Evolutionary conservation across 2,329 filamentous ascomycete genomes (phyloP).

Genomic region (Madurella fahalii): DNA sequence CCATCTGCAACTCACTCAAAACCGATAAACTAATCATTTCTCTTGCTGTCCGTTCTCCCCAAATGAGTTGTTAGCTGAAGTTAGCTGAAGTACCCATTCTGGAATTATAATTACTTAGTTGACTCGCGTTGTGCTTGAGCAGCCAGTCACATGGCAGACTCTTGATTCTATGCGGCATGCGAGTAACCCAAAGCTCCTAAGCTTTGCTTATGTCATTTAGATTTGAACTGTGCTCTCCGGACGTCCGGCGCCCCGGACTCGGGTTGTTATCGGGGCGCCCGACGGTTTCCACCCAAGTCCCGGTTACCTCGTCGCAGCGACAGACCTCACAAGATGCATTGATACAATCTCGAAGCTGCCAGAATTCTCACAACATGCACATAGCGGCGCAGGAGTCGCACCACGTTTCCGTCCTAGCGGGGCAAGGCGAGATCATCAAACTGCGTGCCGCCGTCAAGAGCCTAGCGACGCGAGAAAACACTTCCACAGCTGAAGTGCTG

Average conservation of each 20-base stretch:
- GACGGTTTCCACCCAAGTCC: not conserved
- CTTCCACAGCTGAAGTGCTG: conserved; percentile 15
- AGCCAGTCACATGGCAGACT: too few relatives aligned
- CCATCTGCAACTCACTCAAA: too few relatives aligned
- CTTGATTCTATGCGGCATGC: too few relatives aligned
- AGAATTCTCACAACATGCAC: conserved; percentile 4
- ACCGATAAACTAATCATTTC: too few relatives aligned
- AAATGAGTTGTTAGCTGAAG: too few relatives aligned
- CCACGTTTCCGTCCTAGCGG: conserved; percentile 20
- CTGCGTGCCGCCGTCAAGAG: conserved; percentile 11
- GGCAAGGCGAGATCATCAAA: conserved; percentile 18
- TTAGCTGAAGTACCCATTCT: too few relatives aligned
- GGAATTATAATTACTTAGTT: too few relatives aligned
- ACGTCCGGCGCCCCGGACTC: not conserved
- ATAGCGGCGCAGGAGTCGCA: conserved; percentile 17
- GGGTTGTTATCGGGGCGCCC: not conserved
- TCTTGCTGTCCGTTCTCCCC: too few relatives aligned
- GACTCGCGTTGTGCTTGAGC: too few relatives aligned
- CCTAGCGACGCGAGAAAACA: conserved; percentile 17
- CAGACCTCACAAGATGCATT: not conserved
- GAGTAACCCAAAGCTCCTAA: too few relatives aligned
- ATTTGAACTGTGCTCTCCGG: not conserved
- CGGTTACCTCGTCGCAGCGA: too few relatives aligned
- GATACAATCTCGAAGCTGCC: not conserved
- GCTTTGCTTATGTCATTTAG: too few relatives aligned